Percentiles rank a stretch among this genome's conserved stretches.
phyloP scores from a whole-genome alignment of 2,329 filamentous ascomycete genomes.

The Cordyceps sp. region DNA sequence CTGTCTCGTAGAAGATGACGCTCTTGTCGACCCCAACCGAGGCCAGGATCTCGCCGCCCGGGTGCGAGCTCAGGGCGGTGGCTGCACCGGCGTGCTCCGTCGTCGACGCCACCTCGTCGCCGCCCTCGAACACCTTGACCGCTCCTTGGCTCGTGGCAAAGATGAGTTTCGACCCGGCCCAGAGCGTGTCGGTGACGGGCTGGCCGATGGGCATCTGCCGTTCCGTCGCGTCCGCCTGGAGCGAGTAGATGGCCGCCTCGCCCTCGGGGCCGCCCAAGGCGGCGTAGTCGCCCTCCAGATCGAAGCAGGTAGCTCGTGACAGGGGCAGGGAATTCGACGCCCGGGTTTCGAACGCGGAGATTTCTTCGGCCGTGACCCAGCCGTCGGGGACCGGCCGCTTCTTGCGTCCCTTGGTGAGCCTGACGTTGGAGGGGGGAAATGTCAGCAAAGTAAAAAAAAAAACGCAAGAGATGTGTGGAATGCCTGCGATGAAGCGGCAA shows the following conservation, averaged over 20 bases:
- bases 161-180: slow-evolving; percentile 51
- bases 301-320: slow-evolving; percentile 30
- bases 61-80: slow-evolving; percentile 65
- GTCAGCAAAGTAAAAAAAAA: neutral
- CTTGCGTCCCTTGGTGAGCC: slow-evolving; percentile 73
- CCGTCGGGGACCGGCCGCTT: slow-evolving; percentile 74
- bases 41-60: slow-evolving; percentile 65
- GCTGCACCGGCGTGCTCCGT: slow-evolving; percentile 70
- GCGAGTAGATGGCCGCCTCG: slow-evolving; percentile 57
- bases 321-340: slow-evolving; percentile 30
- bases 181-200: slow-evolving; percentile 48
- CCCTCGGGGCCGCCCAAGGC: slow-evolving; percentile 64
- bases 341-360: slow-evolving; percentile 33
- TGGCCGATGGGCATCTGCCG: slow-evolving; percentile 49
- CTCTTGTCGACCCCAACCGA: slow-evolving; percentile 87
- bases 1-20: slow-evolving; percentile 75
- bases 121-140: slow-evolving; percentile 66
- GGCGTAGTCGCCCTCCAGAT: slow-evolving; percentile 43
- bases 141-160: slow-evolving; percentile 60
- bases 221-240: slow-evolving; percentile 50
- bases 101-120: slow-evolving; percentile 51
- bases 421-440: slow-evolving; percentile 18
- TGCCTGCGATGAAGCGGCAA: too few species aligned
- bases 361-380: slow-evolving; percentile 63
- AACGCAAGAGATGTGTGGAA: too few species aligned